Percentiles rank a stretch among this genome's conserved stretches.
Conservation (phyloP, 164 flowering plant species). For the Hamamelis virginiana region DNA sequence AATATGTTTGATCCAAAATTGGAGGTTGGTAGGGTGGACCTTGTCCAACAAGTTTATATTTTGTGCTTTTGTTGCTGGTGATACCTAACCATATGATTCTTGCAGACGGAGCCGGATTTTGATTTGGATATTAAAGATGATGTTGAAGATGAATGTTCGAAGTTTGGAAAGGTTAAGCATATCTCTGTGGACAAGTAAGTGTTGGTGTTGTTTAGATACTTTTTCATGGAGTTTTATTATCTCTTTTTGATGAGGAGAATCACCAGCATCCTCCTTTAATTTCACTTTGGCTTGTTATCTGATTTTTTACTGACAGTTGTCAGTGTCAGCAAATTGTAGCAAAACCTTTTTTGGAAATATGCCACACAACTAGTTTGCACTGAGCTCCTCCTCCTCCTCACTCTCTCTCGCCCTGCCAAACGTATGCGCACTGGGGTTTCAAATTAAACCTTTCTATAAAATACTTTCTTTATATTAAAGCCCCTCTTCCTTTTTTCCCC, state of each 20-base stretch:
- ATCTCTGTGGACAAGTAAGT: conserved; percentile 84
- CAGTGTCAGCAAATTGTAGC: background rate
- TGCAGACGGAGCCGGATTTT: conserved; percentile 84
- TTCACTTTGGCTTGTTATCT: too few relatives aligned
- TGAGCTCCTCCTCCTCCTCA: background rate
- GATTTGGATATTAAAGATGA: conserved; percentile 92
- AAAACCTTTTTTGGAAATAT: background rate
- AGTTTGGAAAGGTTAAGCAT: conserved; percentile 67
- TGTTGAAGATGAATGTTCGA: conserved; percentile 74
- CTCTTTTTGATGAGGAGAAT: too few relatives aligned
- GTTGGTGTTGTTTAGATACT: background rate
- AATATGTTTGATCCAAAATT: conserved; percentile 88
- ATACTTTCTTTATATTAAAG: too few relatives aligned
- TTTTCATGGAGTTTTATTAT: too few relatives aligned
- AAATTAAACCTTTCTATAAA: too few relatives aligned
- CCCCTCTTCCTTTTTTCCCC: too few relatives aligned
- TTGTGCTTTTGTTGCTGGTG: background rate
- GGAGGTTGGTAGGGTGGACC: conserved; percentile 54
- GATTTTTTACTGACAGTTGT: too few relatives aligned
- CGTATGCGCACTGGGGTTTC: too few relatives aligned
- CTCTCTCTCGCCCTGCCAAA: too few relatives aligned
- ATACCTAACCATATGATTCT: conserved; percentile 6
- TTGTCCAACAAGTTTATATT: background rate
- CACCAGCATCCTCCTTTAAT: too few relatives aligned
- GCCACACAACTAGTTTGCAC: background rate